Evolutionary conservation across 305 asterid genomes (phyloP).

Genomic region (Plantago coronopus): DNA sequence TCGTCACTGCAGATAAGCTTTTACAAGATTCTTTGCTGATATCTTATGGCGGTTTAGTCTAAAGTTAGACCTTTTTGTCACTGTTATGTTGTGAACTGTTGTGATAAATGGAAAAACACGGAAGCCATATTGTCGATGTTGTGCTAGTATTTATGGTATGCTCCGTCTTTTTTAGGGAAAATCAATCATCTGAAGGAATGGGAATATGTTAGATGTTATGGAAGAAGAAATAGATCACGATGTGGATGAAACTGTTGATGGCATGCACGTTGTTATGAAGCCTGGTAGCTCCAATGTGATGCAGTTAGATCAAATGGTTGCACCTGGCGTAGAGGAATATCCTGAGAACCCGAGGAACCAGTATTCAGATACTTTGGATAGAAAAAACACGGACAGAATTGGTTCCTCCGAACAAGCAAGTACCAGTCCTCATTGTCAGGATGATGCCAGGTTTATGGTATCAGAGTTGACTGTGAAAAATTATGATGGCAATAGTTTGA

Average conservation of each 20-base stretch:
- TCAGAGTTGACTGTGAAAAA: slow-evolving; percentile 77
- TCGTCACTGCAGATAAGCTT: no score
- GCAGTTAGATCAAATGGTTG: slow-evolving; percentile 56
- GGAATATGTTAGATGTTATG: slow-evolving; percentile 39
- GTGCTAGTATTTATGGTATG: slow-evolving; percentile 15
- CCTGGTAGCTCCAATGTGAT: slow-evolving; percentile 57
- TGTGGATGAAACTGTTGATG: slow-evolving; percentile 46
- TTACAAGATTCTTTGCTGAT: no score
- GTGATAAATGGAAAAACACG: neutral
- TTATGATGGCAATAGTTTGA: slow-evolving; percentile 57
- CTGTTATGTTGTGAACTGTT: neutral
- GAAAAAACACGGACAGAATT: slow-evolving; percentile 56
- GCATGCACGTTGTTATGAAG: slow-evolving; percentile 37
- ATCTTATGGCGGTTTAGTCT: neutral
- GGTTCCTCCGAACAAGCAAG: slow-evolving; percentile 88
- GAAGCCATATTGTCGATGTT: slow-evolving; percentile 4
- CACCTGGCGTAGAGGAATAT: slow-evolving; percentile 47
- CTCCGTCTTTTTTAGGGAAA: slow-evolving; percentile 26
- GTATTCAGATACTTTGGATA: slow-evolving; percentile 40
- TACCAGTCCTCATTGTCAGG: slow-evolving; percentile 73
- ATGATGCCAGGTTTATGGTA: slow-evolving; percentile 65
- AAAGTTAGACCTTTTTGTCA: neutral
- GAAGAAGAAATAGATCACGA: slow-evolving; percentile 63
- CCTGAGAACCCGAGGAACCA: slow-evolving; percentile 37
- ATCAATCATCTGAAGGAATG: slow-evolving; percentile 29